Percentiles rank a stretch among this genome's conserved stretches.
Conservation (phyloP, 768 basidiomycete species). For the Cystobasidium tubakii region DNA sequence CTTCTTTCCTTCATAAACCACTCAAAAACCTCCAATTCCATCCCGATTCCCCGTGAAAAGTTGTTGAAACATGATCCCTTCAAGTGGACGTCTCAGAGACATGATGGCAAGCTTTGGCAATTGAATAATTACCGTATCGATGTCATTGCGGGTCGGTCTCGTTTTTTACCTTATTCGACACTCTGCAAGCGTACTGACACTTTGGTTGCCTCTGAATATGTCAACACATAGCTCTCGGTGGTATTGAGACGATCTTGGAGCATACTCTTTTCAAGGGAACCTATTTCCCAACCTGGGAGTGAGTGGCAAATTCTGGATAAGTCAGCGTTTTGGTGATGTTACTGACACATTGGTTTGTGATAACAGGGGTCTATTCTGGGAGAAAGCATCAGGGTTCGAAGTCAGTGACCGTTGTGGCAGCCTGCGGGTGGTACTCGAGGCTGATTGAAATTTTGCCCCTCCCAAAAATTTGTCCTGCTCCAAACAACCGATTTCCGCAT, state of each 20-base stretch:
- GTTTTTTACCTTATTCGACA: too few species aligned
- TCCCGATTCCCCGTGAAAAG: too few species aligned
- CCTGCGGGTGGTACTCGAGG: not conserved
- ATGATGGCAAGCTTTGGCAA: conserved; percentile 46
- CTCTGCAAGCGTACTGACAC: too few species aligned
- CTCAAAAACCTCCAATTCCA: conserved; percentile 4
- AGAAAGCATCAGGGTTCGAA: conserved; percentile 84
- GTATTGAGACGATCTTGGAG: conserved; percentile 92
- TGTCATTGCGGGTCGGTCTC: conserved; percentile 51
- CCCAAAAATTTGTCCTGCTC: too few species aligned
- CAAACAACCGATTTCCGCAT: too few species aligned
- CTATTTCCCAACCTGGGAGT: conserved; percentile 38
- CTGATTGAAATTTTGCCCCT: not conserved
- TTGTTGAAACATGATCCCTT: conserved; percentile 71
- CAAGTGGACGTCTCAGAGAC: conserved; percentile 98
- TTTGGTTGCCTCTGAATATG: too few species aligned
- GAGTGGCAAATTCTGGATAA: not conserved
- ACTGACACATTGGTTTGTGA: too few species aligned
- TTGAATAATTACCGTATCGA: conserved; percentile 98
- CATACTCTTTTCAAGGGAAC: conserved; percentile 97
- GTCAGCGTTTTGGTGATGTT: too few species aligned
- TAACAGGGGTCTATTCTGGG: conserved; percentile 12
- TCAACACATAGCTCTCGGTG: conserved; percentile 90
- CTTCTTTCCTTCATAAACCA: conserved; percentile 20
- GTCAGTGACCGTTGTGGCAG: conserved; percentile 44